Percentiles rank a stretch among this genome's conserved stretches.
Evolutionary conservation across 768 basidiomycete genomes (phyloP).

Genomic region (Holtermannia corniformis): DNA sequence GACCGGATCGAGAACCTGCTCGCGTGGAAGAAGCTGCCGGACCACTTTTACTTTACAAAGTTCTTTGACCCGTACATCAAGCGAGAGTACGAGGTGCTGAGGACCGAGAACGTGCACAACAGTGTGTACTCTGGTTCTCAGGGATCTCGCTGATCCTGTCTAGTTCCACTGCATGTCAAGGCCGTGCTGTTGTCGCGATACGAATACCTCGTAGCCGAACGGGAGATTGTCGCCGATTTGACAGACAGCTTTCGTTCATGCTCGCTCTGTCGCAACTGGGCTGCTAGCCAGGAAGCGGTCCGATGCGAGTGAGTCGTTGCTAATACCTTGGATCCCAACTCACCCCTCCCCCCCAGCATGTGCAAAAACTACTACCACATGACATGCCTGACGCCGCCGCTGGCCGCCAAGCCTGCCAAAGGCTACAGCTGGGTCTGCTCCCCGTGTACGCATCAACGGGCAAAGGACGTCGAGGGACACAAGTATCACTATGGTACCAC

Average conservation of each 20-base stretch:
- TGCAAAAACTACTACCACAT: slow-evolving; percentile 95
- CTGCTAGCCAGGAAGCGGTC: slow-evolving; percentile 59
- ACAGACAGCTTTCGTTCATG: slow-evolving; percentile 79
- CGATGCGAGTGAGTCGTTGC: slow-evolving; percentile 37
- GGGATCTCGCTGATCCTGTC: background rate
- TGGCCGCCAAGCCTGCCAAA: slow-evolving; percentile 80
- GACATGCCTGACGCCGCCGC: slow-evolving; percentile 82
- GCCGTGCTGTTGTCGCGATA: slow-evolving; percentile 69
- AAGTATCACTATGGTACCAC: slow-evolving; percentile 19
- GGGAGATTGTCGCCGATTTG: slow-evolving; percentile 81
- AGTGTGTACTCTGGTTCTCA: slow-evolving; percentile 50
- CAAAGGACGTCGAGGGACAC: slow-evolving; percentile 43
- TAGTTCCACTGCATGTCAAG: slow-evolving; percentile 74
- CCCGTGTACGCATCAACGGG: slow-evolving; percentile 77
- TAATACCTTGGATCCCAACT: background rate
- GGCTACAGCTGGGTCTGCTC: slow-evolving; percentile 98
- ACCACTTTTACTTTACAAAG: slow-evolving; percentile 92
- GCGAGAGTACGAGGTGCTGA: slow-evolving; percentile 93
- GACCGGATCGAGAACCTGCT: slow-evolving; percentile 90
- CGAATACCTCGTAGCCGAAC: slow-evolving; percentile 91
- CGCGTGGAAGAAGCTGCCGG: slow-evolving; percentile 86
- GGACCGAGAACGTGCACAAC: slow-evolving; percentile 75
- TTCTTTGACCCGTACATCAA: slow-evolving; percentile 97
- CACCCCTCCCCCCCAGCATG: slow-evolving; percentile 11
- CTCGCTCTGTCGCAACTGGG: slow-evolving; percentile 77